Evolutionary conservation across 306 rosid species (phyloP).

Genomic region (Cucumis sativus): Cucumber_9930_V3 NC_026656.2:6041001-6041500

Average conservation of each 20-base stretch:
- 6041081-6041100: no score
- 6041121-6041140: no score
- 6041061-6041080: no score
- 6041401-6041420: constrained; percentile 8
- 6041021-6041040: no score
- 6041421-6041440: background rate
- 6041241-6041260: background rate
- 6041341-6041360: constrained; percentile 82
- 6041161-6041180: no score
- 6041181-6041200: background rate
- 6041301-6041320: background rate
- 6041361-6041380: constrained; percentile 71
- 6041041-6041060: no score
- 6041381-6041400: constrained; percentile 69
- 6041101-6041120: no score
- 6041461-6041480: background rate
- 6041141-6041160: no score
- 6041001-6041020: no score
- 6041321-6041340: background rate
- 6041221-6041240: background rate
- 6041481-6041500: background rate
- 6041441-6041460: background rate
- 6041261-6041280: background rate
- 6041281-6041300: background rate
- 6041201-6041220: background rate